Conservation (phyloP, 225 moss, liverwort and hornwort genomes). For the Ulota crispa region DNA sequence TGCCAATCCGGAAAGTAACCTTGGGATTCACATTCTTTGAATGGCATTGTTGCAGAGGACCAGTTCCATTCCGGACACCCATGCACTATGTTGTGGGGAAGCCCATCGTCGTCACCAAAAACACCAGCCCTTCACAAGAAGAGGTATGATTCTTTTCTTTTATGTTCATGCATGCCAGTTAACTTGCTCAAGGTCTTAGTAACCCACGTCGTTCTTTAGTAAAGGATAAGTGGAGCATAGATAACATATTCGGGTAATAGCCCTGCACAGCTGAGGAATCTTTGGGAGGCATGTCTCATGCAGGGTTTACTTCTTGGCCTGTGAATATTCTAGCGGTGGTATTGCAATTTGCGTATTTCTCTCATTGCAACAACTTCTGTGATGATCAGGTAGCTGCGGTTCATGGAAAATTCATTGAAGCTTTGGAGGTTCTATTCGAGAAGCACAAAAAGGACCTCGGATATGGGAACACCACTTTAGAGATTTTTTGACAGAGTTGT, state of each 20-base stretch:
- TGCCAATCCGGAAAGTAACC: background rate
- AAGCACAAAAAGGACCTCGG: constrained; percentile 68
- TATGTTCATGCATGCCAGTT: background rate
- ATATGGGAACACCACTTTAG: constrained; percentile 40
- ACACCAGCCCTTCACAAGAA: constrained; percentile 60
- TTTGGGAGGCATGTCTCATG: background rate
- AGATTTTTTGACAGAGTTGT: constrained; percentile 38
- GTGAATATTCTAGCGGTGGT: background rate
- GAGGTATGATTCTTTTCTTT: constrained; percentile 44
- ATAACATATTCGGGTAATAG: background rate
- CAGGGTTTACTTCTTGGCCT: background rate
- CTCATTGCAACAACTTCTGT: background rate
- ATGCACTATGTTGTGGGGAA: constrained; percentile 83
- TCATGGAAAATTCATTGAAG: constrained; percentile 56
- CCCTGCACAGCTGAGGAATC: background rate
- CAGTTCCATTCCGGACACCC: constrained; percentile 70
- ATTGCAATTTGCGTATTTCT: background rate
- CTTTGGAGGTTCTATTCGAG: constrained; percentile 68
- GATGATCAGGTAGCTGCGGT: constrained; percentile 53
- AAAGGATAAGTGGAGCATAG: background rate
- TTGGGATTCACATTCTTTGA: background rate
- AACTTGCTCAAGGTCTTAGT: background rate
- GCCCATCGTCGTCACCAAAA: constrained; percentile 72
- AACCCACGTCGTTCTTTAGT: background rate
- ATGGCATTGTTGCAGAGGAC: constrained; percentile 55